Evolutionary conservation across 177 flowering plant genomes (phyloP).

Genomic region (Vitis hybrid): DNA sequence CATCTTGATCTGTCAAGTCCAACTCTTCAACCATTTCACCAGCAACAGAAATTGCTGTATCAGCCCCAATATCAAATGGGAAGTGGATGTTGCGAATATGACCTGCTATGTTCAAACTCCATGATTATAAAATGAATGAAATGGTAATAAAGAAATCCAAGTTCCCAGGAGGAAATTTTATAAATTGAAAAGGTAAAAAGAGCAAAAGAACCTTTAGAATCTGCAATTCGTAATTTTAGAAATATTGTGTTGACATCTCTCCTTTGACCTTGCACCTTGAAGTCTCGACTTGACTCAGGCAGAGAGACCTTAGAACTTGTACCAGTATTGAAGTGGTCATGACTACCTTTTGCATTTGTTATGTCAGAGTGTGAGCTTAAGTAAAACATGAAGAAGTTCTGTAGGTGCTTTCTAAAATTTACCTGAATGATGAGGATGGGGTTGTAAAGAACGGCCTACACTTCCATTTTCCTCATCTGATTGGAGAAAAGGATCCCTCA

Average conservation of each 20-base stretch:
- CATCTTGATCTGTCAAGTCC: conserved; percentile 84
- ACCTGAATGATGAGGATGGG: conserved; percentile 34
- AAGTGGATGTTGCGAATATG: conserved; percentile 79
- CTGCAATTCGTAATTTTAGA: conserved; percentile 75
- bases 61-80: conserved; percentile 78
- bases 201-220: conserved; percentile 57
- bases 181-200: neutral
- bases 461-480: conserved; percentile 52
- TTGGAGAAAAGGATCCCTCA: conserved; percentile 76
- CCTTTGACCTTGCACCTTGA: conserved; percentile 70
- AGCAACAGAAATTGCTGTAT: conserved; percentile 82
- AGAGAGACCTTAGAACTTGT: conserved; percentile 17
- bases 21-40: conserved; percentile 93
- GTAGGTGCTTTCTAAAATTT: conserved; percentile 3
- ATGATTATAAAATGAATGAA: no score
- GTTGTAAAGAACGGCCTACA: conserved; percentile 26
- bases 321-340: conserved; percentile 14
- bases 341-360: conserved; percentile 35
- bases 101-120: conserved; percentile 37
- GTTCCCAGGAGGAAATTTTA: neutral
- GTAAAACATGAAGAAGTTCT: neutral
- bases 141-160: neutral
- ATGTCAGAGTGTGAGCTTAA: conserved; percentile 10
- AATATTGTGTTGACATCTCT: conserved; percentile 74
- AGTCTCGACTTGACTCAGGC: conserved; percentile 46